Conservation (phyloP, 306 rosid genomes). For the Gastrolobium bilobum region DNA sequence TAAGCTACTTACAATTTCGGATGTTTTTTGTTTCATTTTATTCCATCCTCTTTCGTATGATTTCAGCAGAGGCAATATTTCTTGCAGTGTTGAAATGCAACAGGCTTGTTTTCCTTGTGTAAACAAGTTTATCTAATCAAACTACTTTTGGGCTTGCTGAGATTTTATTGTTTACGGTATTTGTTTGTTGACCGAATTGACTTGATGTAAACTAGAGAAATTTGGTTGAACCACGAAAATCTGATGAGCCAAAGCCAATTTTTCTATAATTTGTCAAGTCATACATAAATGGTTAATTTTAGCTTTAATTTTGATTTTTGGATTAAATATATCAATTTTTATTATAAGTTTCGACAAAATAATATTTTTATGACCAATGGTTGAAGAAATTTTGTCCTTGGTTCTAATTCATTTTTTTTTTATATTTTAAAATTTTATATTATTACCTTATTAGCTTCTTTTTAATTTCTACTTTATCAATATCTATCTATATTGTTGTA, state of each 20-base stretch:
- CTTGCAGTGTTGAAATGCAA: conserved; percentile 26
- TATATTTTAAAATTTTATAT: too few species aligned
- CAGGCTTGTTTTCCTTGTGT: conserved; percentile 13
- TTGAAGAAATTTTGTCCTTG: too few species aligned
- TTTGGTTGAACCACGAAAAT: too few species aligned
- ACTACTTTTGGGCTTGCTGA: not conserved
- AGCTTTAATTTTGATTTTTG: not conserved
- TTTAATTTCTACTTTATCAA: too few species aligned
- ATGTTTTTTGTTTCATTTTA: not conserved
- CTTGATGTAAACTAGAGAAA: too few species aligned
- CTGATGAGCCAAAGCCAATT: not conserved
- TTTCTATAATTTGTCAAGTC: not conserved
- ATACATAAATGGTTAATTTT: not conserved
- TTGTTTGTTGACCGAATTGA: not conserved
- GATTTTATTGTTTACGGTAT: too few species aligned
- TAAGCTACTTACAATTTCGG: not conserved
- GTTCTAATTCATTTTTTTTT: too few species aligned
- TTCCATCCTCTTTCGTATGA: not conserved
- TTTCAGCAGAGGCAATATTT: not conserved
- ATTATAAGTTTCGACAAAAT: too few species aligned
- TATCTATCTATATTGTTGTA: too few species aligned
- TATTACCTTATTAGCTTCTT: too few species aligned
- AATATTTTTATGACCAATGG: too few species aligned
- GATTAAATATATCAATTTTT: too few species aligned
- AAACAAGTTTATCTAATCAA: not conserved